Evolutionary conservation across 2,329 filamentous ascomycete genomes (phyloP).

Genomic region (Dactylonectria macrodidyma): DNA sequence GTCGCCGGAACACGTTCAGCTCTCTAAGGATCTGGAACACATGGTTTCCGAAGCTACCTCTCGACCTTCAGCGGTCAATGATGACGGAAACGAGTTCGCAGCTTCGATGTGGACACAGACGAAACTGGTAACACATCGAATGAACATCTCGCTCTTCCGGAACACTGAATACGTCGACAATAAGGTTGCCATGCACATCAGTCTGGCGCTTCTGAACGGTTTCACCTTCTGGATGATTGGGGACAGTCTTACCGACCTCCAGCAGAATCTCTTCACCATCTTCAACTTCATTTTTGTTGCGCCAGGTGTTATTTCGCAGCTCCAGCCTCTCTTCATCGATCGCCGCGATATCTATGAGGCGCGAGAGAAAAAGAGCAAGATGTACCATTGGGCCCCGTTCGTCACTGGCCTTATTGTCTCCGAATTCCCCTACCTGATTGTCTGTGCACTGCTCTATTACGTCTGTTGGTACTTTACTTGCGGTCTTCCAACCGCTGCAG

Average conservation of each 20-base stretch:
- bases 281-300: slow-evolving; percentile 77
- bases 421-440: slow-evolving; percentile 61
- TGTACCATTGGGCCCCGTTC: slow-evolving; percentile 70
- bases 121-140: slow-evolving; percentile 74
- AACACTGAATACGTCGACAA: slow-evolving; percentile 78
- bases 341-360: slow-evolving; percentile 65
- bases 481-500: slow-evolving; percentile 59
- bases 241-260: background rate
- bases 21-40: slow-evolving; percentile 74
- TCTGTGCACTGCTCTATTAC: slow-evolving; percentile 63
- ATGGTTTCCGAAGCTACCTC: slow-evolving; percentile 70
- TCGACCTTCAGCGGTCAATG: slow-evolving; percentile 56
- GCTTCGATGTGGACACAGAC: slow-evolving; percentile 75
- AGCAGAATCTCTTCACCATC: slow-evolving; percentile 68
- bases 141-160: slow-evolving; percentile 74
- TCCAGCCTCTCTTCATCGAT: slow-evolving; percentile 65
- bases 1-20: slow-evolving; percentile 70
- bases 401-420: slow-evolving; percentile 66
- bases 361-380: slow-evolving; percentile 65
- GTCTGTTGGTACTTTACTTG: slow-evolving; percentile 72
- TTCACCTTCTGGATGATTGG: slow-evolving; percentile 72
- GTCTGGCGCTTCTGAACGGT: slow-evolving; percentile 70
- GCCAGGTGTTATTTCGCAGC: slow-evolving; percentile 66
- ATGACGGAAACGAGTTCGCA: slow-evolving; percentile 79
- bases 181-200: slow-evolving; percentile 71